phyloP scores from a whole-genome alignment of 2,329 filamentous ascomycete species.

The Pseudomassariella vexata region DNA sequence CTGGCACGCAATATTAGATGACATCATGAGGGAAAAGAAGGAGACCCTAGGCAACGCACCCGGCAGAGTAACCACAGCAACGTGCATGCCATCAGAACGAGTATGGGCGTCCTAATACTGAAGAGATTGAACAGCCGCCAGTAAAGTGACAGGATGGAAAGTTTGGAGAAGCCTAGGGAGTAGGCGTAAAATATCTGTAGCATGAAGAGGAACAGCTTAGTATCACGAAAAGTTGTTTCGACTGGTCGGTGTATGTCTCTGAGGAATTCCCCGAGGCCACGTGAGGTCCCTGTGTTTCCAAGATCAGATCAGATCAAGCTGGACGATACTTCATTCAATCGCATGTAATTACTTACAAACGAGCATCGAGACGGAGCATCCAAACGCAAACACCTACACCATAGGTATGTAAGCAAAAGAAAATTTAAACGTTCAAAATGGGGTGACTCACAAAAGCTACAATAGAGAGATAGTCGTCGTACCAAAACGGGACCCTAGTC shows the following conservation, averaged over 20 bases:
- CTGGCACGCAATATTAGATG: constrained; percentile 2
- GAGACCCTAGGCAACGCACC: constrained; percentile 1
- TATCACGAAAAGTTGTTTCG: neutral
- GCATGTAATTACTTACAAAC: too few relatives aligned
- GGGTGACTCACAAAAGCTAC: constrained; percentile 2
- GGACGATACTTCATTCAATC: too few relatives aligned
- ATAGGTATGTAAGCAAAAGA: too few relatives aligned
- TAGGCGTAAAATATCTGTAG: constrained; percentile 3
- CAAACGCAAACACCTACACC: too few relatives aligned
- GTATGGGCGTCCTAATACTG: constrained; percentile 5
- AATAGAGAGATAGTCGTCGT: constrained; percentile 4
- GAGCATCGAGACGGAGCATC: too few relatives aligned
- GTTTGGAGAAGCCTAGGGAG: constrained; percentile 4
- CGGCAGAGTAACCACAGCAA: constrained; percentile 4
- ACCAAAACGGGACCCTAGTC: constrained; percentile 5
- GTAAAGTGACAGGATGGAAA: constrained; percentile 6
- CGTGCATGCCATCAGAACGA: constrained; percentile 1
- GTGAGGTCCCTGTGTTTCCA: too few relatives aligned
- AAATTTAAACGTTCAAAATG: too few relatives aligned
- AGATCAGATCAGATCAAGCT: too few relatives aligned
- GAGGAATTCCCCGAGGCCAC: too few relatives aligned
- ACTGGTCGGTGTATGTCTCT: neutral
- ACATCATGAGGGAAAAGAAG: neutral
- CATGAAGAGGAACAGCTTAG: neutral
- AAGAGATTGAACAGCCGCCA: constrained; percentile 7